Evolutionary conservation across 139 green algal genomes (phyloP), one percentile per base, ranked within the genome.

Genomic region (Choricystis sp.): DNA sequence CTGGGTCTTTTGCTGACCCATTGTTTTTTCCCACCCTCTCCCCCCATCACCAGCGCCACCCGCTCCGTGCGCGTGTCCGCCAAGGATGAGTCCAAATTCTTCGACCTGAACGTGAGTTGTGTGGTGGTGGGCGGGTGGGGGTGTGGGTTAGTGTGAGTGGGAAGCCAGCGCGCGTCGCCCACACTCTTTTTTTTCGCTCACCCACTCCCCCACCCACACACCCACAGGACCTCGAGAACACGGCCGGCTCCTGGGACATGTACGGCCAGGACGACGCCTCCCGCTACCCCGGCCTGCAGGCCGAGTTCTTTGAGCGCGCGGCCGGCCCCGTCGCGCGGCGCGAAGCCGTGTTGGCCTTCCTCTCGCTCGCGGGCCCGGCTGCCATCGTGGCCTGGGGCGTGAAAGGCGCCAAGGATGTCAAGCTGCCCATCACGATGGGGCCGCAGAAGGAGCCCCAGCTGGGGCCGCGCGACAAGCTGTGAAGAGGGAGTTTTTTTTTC

Each of bases 241-340:
- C 86, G 64, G 77, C 85, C 20, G 89, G 89, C 64, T 81, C 81
- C 29, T 96, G 89, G 89, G 89, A 96, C 71, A 84, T 96, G 72
- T 70, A 95, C 69, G 87, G 87, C 62, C 72, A 87, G 72, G 85
- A 94, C 26, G 83, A 89, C 64, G 69, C 85, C 61, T 89, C 84
- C 77, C 77, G 89, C 31, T 96, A 96, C 81, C 67, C 70, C 4
- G 40, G 24, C n/a, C 63, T 84, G 49, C 84, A 91, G 77, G 56
- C 63, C 24, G 86, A 92, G 73, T 98, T 98, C 83, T 98, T 98
- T 74, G 79, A 91, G 73, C 74, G 73, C 29, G 91, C 94, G 23
- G 79, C 83, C 24, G 80, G 78, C 29, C 73, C 83, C 19, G 69
- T 98, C 26, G 79, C 69, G 55, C 82, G 90, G 60, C 74, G 92